Evolutionary conservation across 805 yeast genomes (phyloP).

Genomic region (Lachancea meyersii): DNA sequence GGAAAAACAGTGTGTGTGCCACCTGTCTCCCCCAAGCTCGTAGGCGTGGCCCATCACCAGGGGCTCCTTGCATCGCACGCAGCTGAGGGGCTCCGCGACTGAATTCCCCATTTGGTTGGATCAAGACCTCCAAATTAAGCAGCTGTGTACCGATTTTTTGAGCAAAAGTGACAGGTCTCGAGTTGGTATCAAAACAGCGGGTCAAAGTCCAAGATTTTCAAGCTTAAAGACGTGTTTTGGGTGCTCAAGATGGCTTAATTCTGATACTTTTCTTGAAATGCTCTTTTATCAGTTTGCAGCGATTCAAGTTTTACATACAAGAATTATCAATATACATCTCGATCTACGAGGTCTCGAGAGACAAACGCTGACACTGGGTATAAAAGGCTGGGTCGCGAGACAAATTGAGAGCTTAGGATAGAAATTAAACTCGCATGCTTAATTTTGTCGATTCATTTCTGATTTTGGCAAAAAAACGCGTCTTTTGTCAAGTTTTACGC

Average conservation of each 20-base stretch:
- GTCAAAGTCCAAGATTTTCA: too few species aligned
- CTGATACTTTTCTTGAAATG: background rate
- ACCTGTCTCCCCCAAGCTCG: slow-evolving; percentile 87
- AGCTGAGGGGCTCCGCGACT: slow-evolving; percentile 23
- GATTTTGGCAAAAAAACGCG: too few species aligned
- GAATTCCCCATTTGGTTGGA: slow-evolving; percentile 4
- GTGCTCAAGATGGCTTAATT: background rate
- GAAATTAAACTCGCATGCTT: too few species aligned
- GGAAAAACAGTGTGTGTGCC: slow-evolving; percentile 91
- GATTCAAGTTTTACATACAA: background rate
- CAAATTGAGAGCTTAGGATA: too few species aligned
- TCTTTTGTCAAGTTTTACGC: too few species aligned
- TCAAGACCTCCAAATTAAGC: too few species aligned
- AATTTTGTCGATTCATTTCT: too few species aligned
- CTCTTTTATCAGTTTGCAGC: background rate
- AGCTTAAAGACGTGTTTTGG: too few species aligned
- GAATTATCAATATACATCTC: background rate
- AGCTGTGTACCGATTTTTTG: background rate
- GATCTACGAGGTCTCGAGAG: background rate
- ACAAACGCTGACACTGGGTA: background rate
- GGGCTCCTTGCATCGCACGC: slow-evolving; percentile 43
- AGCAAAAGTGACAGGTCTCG: too few species aligned
- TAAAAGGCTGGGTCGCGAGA: too few species aligned
- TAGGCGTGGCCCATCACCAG: slow-evolving; percentile 91
- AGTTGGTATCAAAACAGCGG: too few species aligned